Conservation (phyloP, 1,284 basidiomycete genomes). For the Xerocomus amazonicus region DNA sequence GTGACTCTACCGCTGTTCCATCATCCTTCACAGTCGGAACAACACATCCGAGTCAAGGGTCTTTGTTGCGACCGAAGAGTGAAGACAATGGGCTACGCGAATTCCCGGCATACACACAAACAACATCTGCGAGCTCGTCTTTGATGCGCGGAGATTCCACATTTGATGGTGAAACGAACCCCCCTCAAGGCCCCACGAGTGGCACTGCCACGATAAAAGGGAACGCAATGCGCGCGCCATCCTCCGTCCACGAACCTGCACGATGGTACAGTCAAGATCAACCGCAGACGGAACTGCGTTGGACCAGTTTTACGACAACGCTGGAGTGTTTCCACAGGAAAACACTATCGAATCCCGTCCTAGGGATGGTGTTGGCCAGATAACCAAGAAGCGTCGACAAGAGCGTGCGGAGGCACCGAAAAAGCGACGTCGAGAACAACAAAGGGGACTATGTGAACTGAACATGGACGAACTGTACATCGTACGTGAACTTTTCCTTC, state of each 20-base stretch:
- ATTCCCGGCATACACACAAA: no score
- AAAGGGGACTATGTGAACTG: neutral
- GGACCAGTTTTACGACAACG: conserved; percentile 1
- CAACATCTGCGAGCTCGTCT: neutral
- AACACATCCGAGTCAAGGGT: no score
- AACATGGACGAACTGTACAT: conserved; percentile 1
- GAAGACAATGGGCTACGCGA: no score
- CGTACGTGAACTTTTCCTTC: conserved; percentile 1
- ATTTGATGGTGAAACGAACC: conserved; percentile 63
- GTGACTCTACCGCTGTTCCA: no score
- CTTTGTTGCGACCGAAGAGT: no score
- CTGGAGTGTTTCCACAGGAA: neutral
- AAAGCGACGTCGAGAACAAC: conserved; percentile 9
- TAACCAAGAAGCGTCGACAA: conserved; percentile 9
- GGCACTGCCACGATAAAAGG: conserved; percentile 18
- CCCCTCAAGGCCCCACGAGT: conserved; percentile 58
- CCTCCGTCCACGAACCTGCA: conserved; percentile 16
- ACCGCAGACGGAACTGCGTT: neutral
- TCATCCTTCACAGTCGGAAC: no score
- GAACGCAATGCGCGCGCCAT: conserved; percentile 13
- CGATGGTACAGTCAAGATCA: conserved; percentile 7
- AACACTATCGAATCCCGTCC: neutral
- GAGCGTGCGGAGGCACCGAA: conserved; percentile 1
- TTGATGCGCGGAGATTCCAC: conserved; percentile 56
- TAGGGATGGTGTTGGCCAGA: neutral